Base-by-base conservation (phyloP, 2,329 filamentous ascomycete species). In the Penicillium capsulatum region DNA sequence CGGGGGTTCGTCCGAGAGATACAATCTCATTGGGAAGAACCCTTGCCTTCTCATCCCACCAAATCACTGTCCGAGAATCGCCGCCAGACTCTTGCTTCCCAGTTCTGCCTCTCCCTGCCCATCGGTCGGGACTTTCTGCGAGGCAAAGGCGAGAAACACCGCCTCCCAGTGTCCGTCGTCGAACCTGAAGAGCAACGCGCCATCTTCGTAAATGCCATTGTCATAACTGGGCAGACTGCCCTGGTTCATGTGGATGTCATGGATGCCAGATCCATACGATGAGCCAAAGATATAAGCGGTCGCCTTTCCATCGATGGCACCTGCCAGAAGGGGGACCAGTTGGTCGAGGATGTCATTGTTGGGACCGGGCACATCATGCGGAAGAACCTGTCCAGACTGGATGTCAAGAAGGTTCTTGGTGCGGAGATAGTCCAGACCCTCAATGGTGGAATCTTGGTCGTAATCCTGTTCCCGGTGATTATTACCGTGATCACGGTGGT, bases 181-280 rank as follows among this genome's bases (percentile, higher is more conserved):
- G 30, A 61, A 66, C 28, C 59, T 47, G 17, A 68, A 51, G 2
- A 68, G 33, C 34, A 68, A 45, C 2, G 53, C 62, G 4, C 65
- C 65, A 46, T 69, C 66, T 39, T 61, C 57, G 17, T 55, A 59
- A 3, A 60, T 58, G 14, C 59, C 63, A 42, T 69, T 68, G 30
- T 61, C 56, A 17, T 51, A 63, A 6, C 50, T 50, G 14, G 50
- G 45, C 15, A 39, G 13, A 45, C 61, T 66, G 28, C 64, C 64
- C 46, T 67, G 65, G 34, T 67, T 67, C 63, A 67, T 67, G 44
- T 69, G 66, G 7, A 68, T 53, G 37, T 68, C 64, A 44, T 68
- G 61, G 24, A 67, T 64, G 1, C 64, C 64, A 13, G 55, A 48
- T 13, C 48, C 50, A 42, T 60, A 67, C 14, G 60, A 55, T n/a